A percentile compares a stretch with the other conserved stretches of the same genome.
Evolutionary conservation across 2,329 filamentous ascomycete species (phyloP).

Genomic region (Monosporascus sp.): DNA sequence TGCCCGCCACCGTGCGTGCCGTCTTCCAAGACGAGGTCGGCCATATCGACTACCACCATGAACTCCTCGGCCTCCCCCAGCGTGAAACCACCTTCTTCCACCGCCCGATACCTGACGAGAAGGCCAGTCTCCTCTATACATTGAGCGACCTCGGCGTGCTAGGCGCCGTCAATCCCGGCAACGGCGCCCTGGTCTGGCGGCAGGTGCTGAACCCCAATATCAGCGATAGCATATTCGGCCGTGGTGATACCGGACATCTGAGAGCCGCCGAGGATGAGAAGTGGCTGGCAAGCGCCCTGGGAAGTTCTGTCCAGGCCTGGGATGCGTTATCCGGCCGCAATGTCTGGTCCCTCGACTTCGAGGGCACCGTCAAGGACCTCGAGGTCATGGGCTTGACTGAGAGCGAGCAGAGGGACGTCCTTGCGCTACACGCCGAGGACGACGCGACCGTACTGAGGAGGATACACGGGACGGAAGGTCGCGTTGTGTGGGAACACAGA

Average conservation of each 20-base stretch:
- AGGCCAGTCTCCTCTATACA: slow-evolving; percentile 86
- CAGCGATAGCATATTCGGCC: slow-evolving; percentile 29
- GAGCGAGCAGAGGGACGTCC: slow-evolving; percentile 57
- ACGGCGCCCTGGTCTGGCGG: slow-evolving; percentile 80
- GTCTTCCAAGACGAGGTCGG: slow-evolving; percentile 89
- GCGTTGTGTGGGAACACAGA: slow-evolving; percentile 71
- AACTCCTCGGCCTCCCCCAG: slow-evolving; percentile 78
- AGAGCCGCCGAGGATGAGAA: slow-evolving; percentile 74
- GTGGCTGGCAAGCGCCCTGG: slow-evolving; percentile 69
- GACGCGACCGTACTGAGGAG: slow-evolving; percentile 58
- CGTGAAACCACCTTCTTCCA: slow-evolving; percentile 91
- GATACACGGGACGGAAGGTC: slow-evolving; percentile 67
- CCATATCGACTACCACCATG: slow-evolving; percentile 87
- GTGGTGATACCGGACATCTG: slow-evolving; percentile 39
- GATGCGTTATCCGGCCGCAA: slow-evolving; percentile 75
- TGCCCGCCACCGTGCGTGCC: slow-evolving; percentile 52
- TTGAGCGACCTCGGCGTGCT: slow-evolving; percentile 78
- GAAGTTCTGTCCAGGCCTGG: slow-evolving; percentile 70
- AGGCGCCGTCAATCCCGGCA: slow-evolving; percentile 83
- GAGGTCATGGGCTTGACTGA: slow-evolving; percentile 72
- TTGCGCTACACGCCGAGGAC: slow-evolving; percentile 60
- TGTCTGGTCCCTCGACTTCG: slow-evolving; percentile 64
- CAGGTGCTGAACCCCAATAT: slow-evolving; percentile 59
- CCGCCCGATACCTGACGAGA: slow-evolving; percentile 72
- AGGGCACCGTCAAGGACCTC: slow-evolving; percentile 58